These are phyloP conservation scores for Stereum hirsutum DNA, from an alignment of 1,284 basidiomycete genomes.

Conservation along the genomic window DNA sequence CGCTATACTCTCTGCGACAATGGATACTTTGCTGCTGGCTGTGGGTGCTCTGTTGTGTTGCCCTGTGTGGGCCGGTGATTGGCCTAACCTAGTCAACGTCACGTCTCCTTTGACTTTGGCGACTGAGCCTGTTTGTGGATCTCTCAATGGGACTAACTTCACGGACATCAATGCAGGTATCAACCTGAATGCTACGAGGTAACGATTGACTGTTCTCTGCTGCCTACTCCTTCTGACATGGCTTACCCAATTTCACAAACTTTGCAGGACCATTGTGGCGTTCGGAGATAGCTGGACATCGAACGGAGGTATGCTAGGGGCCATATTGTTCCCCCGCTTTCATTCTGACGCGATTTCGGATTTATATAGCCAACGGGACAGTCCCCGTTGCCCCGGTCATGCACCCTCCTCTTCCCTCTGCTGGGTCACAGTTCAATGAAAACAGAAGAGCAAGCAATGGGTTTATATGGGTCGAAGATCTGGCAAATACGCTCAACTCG, in stretches of 20 bases:
- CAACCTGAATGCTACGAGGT: background rate
- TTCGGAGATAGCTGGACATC: conserved; percentile 1
- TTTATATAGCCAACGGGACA: background rate
- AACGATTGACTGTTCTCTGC: background rate
- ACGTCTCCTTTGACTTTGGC: background rate
- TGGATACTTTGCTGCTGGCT: too few relatives aligned
- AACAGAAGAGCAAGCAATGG: background rate
- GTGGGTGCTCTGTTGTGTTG: background rate
- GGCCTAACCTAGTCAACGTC: background rate
- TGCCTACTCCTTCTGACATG: background rate
- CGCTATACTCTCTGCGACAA: too few relatives aligned
- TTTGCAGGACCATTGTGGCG: background rate
- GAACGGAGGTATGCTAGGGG: background rate
- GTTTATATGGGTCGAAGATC: background rate
- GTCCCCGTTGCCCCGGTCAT: background rate
- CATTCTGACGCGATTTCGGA: background rate
- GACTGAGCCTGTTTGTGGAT: background rate
- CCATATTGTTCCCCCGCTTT: background rate
- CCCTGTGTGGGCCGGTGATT: background rate
- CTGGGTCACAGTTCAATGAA: background rate
- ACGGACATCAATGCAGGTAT: background rate
- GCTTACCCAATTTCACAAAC: background rate
- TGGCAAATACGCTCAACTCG: background rate
- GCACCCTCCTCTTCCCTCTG: background rate
- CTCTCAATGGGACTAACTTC: background rate